These are phyloP conservation scores for Gossypium mustelinum DNA, from an alignment of 345 rosid genomes.

Conservation along the genomic window DNA sequence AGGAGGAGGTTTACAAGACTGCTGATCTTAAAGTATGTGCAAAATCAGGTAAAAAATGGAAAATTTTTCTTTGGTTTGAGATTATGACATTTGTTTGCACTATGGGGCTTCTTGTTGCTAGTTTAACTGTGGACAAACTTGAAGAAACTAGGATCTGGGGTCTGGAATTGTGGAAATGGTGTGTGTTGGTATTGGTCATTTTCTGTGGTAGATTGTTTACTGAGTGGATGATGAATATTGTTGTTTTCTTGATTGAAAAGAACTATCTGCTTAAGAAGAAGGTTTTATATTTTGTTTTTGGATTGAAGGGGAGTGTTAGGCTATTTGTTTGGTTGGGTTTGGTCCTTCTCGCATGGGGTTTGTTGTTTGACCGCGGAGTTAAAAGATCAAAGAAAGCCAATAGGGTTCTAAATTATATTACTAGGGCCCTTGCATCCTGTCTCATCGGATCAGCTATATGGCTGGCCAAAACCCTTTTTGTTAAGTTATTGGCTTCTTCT, in stretches of 20 bases:
- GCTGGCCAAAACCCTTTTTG: slow-evolving; percentile 46
- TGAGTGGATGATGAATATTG: slow-evolving; percentile 41
- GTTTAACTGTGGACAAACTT: slow-evolving; percentile 34
- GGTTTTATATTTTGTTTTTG: slow-evolving; percentile 57
- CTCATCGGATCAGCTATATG: slow-evolving; percentile 48
- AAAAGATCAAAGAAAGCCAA: slow-evolving; percentile 32
- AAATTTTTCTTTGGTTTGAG: slow-evolving; percentile 26
- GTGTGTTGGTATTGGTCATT: slow-evolving; percentile 40
- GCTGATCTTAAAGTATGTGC: slow-evolving; percentile 29
- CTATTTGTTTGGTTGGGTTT: slow-evolving; percentile 47
- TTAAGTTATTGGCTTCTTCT: slow-evolving; percentile 50
- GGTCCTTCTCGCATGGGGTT: slow-evolving; percentile 49
- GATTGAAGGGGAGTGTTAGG: slow-evolving; percentile 49
- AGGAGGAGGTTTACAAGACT: slow-evolving; percentile 41
- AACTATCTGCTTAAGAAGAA: slow-evolving; percentile 58
- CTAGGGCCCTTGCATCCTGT: slow-evolving; percentile 39
- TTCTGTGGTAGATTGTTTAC: slow-evolving; percentile 49
- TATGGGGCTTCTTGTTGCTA: slow-evolving; percentile 30
- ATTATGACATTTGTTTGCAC: slow-evolving; percentile 24
- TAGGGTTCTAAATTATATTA: slow-evolving; percentile 35
- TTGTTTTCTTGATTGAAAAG: slow-evolving; percentile 51
- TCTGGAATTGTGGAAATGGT: slow-evolving; percentile 56
- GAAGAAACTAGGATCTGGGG: slow-evolving; percentile 31
- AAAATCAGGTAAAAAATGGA: slow-evolving; percentile 30
- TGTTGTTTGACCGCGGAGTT: slow-evolving; percentile 42